Percentiles rank a stretch among this genome's conserved stretches.
Conservation (phyloP, 2,329 filamentous ascomycete genomes). For the Exophiala viscosa region DNA sequence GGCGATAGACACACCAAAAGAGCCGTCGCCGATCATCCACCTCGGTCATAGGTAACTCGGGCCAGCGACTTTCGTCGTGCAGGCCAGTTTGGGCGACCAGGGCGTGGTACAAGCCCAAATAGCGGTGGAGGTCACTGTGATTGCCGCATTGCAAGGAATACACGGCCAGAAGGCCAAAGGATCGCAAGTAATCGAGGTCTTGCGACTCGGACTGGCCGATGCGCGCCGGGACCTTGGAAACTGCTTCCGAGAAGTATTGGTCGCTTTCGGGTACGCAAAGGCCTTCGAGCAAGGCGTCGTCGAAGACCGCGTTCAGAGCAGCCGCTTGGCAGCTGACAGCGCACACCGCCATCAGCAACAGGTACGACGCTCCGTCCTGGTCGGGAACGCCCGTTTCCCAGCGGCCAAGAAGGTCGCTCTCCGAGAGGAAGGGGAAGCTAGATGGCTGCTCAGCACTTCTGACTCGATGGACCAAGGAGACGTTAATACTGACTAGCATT, state of each 20-base stretch:
- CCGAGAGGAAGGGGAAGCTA: conserved; percentile 6
- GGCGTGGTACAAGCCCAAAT: conserved; percentile 4
- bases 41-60: background rate
- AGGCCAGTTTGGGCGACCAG: conserved; percentile 3
- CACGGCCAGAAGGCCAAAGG: conserved; percentile 5
- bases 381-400: background rate
- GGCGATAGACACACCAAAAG: conserved; percentile 7
- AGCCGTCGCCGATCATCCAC: conserved; percentile 4
- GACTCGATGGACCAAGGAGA: background rate
- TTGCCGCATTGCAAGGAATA: conserved; percentile 2
- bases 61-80: conserved; percentile 5
- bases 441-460: background rate
- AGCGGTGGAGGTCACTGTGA: conserved; percentile 2
- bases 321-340: conserved; percentile 4
- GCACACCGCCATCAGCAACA: conserved; percentile 6
- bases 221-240: background rate
- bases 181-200: conserved; percentile 2
- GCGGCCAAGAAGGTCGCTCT: conserved; percentile 2
- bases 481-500: conserved; percentile 4
- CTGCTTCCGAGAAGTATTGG: conserved; percentile 4
- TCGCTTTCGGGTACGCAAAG: background rate
- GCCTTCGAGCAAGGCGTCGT: conserved; percentile 1
- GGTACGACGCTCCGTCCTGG: background rate
- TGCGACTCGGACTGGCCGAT: background rate
- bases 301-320: conserved; percentile 5